A percentile compares a stretch with the other conserved stretches of the same genome.
phyloP scores from a whole-genome alignment of 371 early-diverging fungal species.

The Thermomucor indicae-seudaticae region DNA sequence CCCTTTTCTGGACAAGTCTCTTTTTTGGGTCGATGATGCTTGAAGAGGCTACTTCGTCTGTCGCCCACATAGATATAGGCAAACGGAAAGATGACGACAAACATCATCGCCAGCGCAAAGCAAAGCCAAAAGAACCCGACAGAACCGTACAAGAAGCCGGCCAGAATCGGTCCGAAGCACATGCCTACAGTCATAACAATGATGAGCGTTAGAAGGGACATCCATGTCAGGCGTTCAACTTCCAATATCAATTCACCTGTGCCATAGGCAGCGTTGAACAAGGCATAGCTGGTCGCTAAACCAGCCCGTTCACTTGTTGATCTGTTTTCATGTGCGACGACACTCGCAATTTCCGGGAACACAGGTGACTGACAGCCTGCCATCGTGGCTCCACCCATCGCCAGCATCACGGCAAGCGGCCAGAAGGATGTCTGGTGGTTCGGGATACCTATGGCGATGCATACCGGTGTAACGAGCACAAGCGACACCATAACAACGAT shows the following conservation, averaged over 20 bases:
- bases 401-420: constrained; percentile 24
- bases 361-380: constrained; percentile 41
- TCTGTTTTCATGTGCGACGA: constrained; percentile 26
- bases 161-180: constrained; percentile 36
- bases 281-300: constrained; percentile 33
- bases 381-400: constrained; percentile 30
- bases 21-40: no score
- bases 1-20: no score
- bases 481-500: constrained; percentile 31
- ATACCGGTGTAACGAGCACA: constrained; percentile 19
- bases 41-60: neutral
- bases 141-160: constrained; percentile 30
- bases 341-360: constrained; percentile 39
- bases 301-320: constrained; percentile 21
- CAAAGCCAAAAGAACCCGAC: constrained; percentile 43
- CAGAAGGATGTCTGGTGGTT: constrained; percentile 24
- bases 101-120: constrained; percentile 23
- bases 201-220: constrained; percentile 19
- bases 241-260: no score
- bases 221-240: constrained; percentile 17
- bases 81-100: constrained; percentile 30
- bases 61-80: constrained; percentile 32
- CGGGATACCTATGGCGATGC: constrained; percentile 31
- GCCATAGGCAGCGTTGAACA: constrained; percentile 43
- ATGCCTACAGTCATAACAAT: constrained; percentile 21